Percentiles rank a stretch among this genome's conserved stretches.
These are phyloP conservation scores for Calonectria crousiana DNA, from an alignment of 2,329 filamentous ascomycete species.

Conservation along the genomic window DNA sequence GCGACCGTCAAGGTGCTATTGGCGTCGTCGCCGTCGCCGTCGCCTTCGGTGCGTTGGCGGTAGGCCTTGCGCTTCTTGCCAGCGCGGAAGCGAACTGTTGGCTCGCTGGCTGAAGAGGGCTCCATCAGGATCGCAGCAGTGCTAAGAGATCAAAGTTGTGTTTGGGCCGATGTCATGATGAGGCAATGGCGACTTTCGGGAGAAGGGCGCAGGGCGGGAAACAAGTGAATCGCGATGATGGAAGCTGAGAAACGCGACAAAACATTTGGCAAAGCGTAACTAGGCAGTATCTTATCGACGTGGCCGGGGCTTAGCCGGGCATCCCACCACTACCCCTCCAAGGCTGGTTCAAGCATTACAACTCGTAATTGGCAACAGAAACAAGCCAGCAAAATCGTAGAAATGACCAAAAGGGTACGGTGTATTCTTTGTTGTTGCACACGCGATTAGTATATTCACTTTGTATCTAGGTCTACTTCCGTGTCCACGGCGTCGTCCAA, in stretches of 20 bases:
- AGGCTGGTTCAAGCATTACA: background rate
- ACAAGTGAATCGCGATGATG: background rate
- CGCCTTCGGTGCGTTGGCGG: conserved; percentile 61
- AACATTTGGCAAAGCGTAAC: background rate
- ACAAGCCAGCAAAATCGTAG: background rate
- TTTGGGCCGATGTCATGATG: conserved; percentile 3
- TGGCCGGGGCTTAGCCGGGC: conserved; percentile 24
- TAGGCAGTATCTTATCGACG: conserved; percentile 11
- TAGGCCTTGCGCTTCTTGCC: conserved; percentile 72
- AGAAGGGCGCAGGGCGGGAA: background rate
- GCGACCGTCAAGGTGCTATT: background rate
- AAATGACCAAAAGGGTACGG: conserved; percentile 53
- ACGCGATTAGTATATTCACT: conserved; percentile 10
- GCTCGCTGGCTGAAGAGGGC: conserved; percentile 34
- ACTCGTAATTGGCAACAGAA: background rate
- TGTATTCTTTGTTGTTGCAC: background rate
- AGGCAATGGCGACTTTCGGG: background rate
- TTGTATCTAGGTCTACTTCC: conserved; percentile 67
- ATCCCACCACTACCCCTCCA: conserved; percentile 18
- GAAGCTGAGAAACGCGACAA: background rate
- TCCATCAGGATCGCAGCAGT: conserved; percentile 37
- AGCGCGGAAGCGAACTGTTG: conserved; percentile 63
- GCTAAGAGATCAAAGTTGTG: background rate
- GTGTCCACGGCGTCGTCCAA: conserved; percentile 77
- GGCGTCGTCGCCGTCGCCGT: conserved; percentile 24